Percentiles rank a stretch among this genome's conserved stretches.
phyloP scores from a whole-genome alignment of 805 yeast genomes.

The Saturnispora besseyi region DNA sequence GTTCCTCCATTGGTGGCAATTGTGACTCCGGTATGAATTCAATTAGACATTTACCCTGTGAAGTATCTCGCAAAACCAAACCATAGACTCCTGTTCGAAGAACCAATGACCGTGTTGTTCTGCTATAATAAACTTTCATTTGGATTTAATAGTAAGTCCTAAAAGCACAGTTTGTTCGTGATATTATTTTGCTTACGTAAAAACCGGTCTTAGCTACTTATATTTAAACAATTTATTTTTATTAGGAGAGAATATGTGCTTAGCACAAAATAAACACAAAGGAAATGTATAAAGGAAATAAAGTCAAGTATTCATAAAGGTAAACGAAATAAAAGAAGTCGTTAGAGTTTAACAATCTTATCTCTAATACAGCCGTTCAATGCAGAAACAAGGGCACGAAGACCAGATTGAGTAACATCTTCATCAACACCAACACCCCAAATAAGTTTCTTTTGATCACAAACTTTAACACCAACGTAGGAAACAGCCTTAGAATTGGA shows the following conservation, averaged over 20 bases:
- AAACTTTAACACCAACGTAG: slow-evolving; percentile 33
- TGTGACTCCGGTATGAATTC: slow-evolving; percentile 39
- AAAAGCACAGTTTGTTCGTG: background rate
- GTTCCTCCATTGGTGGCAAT: slow-evolving; percentile 14
- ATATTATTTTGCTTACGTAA: background rate
- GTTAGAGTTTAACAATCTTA: slow-evolving; percentile 16
- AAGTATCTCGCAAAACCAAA: slow-evolving; percentile 5
- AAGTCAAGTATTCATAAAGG: background rate
- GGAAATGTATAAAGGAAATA: no score
- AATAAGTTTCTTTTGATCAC: slow-evolving; percentile 14
- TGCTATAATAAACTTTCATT: slow-evolving; percentile 11
- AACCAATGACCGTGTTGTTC: slow-evolving; percentile 5
- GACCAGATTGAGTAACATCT: slow-evolving; percentile 48
- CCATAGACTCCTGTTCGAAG: slow-evolving; percentile 8
- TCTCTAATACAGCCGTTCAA: slow-evolving; percentile 29
- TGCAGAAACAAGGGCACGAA: slow-evolving; percentile 40
- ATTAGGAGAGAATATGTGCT: background rate
- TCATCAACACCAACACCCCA: slow-evolving; percentile 57
- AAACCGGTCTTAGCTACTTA: no score
- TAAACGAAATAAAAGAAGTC: background rate
- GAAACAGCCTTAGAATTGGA: slow-evolving; percentile 69
- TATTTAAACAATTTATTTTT: no score
- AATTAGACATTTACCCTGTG: slow-evolving; percentile 35
- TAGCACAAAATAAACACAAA: background rate
- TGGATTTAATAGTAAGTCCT: background rate